Base-by-base conservation (phyloP, 371 early-diverging fungal genomes). In the Mucor mucedo region DNA sequence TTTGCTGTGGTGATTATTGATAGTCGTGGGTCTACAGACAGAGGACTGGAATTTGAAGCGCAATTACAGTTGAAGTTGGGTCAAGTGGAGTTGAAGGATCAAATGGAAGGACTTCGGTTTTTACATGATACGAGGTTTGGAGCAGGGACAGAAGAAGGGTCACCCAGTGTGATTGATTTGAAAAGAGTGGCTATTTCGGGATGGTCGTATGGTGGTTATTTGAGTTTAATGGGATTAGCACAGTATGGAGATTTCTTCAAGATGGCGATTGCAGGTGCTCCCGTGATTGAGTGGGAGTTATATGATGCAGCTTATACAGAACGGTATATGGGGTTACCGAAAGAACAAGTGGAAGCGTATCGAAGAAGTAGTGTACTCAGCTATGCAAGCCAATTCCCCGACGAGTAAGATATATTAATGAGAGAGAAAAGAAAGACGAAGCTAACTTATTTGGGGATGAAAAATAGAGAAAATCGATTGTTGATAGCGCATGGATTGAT, bases 291-390 rank as follows among this genome's bases (percentile, higher is more conserved):
- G 16, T 91, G 89, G 89, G 84, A 85, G 47, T 62, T 86, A 35
- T 91, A 93, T 65, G 91, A 92, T 74, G 79, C 89, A 9, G 92
- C 91, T 0, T 92, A 93, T 59, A 89, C 91, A 4, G 94, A 93
- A 65, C 82, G 91, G 3, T 92, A 91, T 60, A 84, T 93, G 84
- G 91, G 91, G 0, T 60, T 87, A 1, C 84, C 84, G 0, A 50
- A 59, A 11, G 84, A 82, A 32, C 83, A 89, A 58, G 58, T 61
- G 16, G 72, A 76, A 14, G 85, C 77, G 0, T 93, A 89, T 65
- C 52, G 49, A 9, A 61, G 72, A 13, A 81, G 87, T 27, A 85
- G 73, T 60, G 82, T 93, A 5, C 56, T 90, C 21, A 68, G 75
- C 30, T 80, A 79, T 70, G 75, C 78, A 0, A 70, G 83, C 5